Evolutionary conservation across 768 basidiomycete species (phyloP), one percentile per base, ranked within the genome.

Genomic region (Tulasnella sp.): DNA sequence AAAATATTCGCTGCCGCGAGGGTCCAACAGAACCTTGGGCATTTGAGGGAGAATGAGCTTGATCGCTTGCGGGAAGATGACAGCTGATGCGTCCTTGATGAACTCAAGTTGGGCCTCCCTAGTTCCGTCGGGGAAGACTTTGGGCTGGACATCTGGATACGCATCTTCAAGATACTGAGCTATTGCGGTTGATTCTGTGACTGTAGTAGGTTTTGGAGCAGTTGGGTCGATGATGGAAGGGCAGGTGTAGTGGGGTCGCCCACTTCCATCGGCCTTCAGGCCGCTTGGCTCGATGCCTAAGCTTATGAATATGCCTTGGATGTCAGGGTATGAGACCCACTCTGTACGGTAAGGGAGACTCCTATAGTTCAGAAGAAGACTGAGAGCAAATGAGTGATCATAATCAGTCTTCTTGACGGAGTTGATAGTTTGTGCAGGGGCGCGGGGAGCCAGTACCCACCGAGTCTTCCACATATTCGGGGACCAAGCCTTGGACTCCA

Each of bases 161-260:
- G 87, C 85, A 5, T 85, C 83, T 81, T 93, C 92, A 44, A 93
- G 88, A 82, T 93, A 92, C 80, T 92, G 91, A 0, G 90, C 89
- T 77, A 93, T 93, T 74, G 82, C 84, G 81, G 89, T 88, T 18
- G 88, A 84, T 75, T 91, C 89, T 23, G 91, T 88, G 44, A 92
- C 55, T 29, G 10, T 32, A 20, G 46, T 39, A 32, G 48, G 32
- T 40, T 46, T 32, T 4, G 77, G 44, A 10, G 44, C 15, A 11
- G 77, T 71, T 15, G 42, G 69, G 29, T 71, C 92, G 37, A 90
- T 85, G 79, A 93, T 88, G 57, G 90, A 90, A 6, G 93, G 93
- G 16, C 93, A 88, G 26, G 90, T 88, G 83, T 91, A 93, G 91
- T 70, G 85, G 85, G 26, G 77, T 61, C 40, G 26, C 11, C 55